These are phyloP conservation scores for Blepharisma undulans DNA, from an alignment of 169 alveolate genomes.

Conservation along the genomic window DNA sequence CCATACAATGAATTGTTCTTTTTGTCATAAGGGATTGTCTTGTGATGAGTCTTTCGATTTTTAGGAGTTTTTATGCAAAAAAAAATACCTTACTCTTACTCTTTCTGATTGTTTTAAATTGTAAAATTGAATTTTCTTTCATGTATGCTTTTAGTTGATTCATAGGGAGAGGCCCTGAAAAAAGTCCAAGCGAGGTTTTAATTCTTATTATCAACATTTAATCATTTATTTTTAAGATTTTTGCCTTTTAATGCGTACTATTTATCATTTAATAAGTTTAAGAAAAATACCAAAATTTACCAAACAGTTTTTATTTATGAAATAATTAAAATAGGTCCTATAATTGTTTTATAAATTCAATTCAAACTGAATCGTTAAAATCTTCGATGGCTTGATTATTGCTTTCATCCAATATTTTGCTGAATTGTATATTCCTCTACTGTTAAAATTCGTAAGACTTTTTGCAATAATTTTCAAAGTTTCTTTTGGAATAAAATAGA, in stretches of 20 bases:
- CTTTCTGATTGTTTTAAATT: neutral
- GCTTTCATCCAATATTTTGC: no score
- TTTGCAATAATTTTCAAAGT: no score
- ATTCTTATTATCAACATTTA: neutral
- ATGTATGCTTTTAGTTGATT: neutral
- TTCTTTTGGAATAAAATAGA: no score
- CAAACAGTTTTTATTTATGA: no score
- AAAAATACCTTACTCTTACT: neutral
- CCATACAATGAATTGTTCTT: neutral
- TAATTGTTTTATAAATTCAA: no score
- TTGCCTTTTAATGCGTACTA: neutral
- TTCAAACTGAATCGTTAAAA: no score
- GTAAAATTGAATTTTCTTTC: neutral
- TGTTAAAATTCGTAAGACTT: no score
- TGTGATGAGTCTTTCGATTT: neutral
- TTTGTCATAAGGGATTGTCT: neutral
- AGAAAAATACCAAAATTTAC: no score
- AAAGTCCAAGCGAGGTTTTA: neutral
- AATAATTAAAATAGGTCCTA: no score
- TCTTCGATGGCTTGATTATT: no score
- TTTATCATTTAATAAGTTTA: no score
- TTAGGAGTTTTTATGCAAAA: neutral
- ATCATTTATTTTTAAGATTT: neutral
- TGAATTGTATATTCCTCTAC: no score
- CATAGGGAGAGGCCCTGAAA: neutral